Conservation (phyloP, 2,329 filamentous ascomycete species). For the Neopestalotiopsis rosae region DNA sequence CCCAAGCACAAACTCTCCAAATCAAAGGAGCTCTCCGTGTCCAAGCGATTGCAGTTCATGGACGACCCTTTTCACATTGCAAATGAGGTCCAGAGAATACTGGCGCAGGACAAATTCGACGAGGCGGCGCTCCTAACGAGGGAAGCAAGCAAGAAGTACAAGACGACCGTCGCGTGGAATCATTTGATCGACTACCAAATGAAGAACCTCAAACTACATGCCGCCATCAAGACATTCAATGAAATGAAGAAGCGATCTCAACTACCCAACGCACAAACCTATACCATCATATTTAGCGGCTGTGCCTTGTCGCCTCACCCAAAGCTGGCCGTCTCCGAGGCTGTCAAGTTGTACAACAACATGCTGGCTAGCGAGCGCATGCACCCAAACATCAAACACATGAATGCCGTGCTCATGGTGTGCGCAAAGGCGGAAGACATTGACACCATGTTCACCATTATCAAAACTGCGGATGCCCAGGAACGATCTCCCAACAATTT, state of each 20-base stretch:
- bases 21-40: constrained; percentile 41
- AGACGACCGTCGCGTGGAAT: constrained; percentile 86
- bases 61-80: constrained; percentile 77
- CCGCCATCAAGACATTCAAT: constrained; percentile 84
- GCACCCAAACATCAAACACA: constrained; percentile 78
- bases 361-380: constrained; percentile 70
- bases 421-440: constrained; percentile 78
- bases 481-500: constrained; percentile 67
- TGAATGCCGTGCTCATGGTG: constrained; percentile 86
- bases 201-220: constrained; percentile 60
- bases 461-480: constrained; percentile 71
- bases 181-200: constrained; percentile 77
- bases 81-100: constrained; percentile 65
- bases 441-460: constrained; percentile 80
- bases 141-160: constrained; percentile 67
- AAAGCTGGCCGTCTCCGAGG: constrained; percentile 67
- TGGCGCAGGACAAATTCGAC: constrained; percentile 64
- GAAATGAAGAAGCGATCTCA: constrained; percentile 98
- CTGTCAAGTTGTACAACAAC: constrained; percentile 77
- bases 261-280: constrained; percentile 81
- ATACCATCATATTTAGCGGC: constrained; percentile 81
- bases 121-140: constrained; percentile 74
- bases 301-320: constrained; percentile 66
- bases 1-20: constrained; percentile 31
- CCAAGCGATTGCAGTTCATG: constrained; percentile 66